Evolutionary conservation across 495 filamentous ascomycete genomes (phyloP), one percentile per base, ranked within the genome.

Genomic region (Podospora appendiculata): DNA sequence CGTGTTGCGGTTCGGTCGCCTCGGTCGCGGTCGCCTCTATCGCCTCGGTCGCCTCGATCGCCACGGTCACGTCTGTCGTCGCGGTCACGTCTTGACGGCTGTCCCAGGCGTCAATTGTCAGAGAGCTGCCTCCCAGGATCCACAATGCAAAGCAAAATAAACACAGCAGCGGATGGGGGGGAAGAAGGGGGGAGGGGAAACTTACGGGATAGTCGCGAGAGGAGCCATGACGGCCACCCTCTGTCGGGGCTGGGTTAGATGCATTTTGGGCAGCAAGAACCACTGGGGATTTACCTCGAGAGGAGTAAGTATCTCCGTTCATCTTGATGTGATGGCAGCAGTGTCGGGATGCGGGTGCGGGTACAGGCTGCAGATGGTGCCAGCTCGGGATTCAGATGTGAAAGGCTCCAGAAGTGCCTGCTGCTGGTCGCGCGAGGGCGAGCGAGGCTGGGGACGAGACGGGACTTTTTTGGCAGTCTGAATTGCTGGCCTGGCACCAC

Each of bases 261-360:
- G 41, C 18, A 45, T 60, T 55, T 52, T 41, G 39, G 49, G 25
- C 40, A 48, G 47, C 49, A 32, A 53, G 33, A 51, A 47, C 55
- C 38, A 45, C 17, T 35, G 46, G 50, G 48, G 54, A 61, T 74
- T 69, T 74, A 85, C 86, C 87, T 83, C 88, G 83, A 67, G 86
- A 81, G 54, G 87, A 84, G 70, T 92, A 92, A 60, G 74, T 84
- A 65, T 93, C 88, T 63, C 87, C 87, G 85, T 92, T 93, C 89
- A 95, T 95, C 54, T 52, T 84, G 71, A 65, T 62, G 34, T 47
- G 8, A 34, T 36, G 12, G 6, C 43, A 10, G 34, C 41, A 42
- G 58, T 55, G 58, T 55, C 43, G 55, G 49, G 19, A 36, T 33
- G 36, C 45, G 19, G 25, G 12, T 49, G 16, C 47, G 48, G 46